These are phyloP conservation scores for Chaetomium sp. DNA, from an alignment of 2,329 filamentous ascomycete species.

Conservation along the genomic window DNA sequence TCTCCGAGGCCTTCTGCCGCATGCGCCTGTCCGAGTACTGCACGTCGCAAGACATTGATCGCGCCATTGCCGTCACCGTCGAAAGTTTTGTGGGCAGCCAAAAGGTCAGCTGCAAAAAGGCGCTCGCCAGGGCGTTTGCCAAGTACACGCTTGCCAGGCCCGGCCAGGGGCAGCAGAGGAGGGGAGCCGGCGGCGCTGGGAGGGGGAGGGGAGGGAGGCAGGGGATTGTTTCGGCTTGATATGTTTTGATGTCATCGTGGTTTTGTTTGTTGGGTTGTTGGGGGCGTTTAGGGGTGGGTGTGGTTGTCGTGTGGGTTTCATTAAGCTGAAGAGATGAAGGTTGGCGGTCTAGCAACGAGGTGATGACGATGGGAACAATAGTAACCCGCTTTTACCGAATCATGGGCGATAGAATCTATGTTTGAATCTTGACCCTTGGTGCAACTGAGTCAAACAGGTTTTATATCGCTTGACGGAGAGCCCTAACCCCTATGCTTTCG, in stretches of 20 bases:
- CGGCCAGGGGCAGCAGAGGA: constrained; percentile 28
- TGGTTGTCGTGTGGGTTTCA: neutral
- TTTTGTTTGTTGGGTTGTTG: neutral
- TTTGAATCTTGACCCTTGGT: neutral
- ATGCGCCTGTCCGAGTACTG: constrained; percentile 99
- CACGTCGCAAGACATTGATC: constrained; percentile 85
- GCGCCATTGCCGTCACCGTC: constrained; percentile 93
- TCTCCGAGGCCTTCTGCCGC: constrained; percentile 90
- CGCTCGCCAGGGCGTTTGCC: constrained; percentile 88
- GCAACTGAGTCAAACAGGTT: neutral
- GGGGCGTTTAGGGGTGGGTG: neutral
- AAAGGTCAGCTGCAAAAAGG: constrained; percentile 97
- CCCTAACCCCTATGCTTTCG: neutral
- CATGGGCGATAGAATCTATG: neutral
- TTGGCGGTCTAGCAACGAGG: neutral
- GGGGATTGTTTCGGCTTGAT: constrained; percentile 22
- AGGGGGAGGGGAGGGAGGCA: constrained; percentile 9
- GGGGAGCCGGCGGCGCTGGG: neutral
- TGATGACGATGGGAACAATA: neutral
- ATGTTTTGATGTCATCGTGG: neutral
- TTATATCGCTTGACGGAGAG: too few species aligned
- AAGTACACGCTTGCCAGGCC: constrained; percentile 76
- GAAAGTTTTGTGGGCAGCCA: constrained; percentile 95
- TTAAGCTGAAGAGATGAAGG: neutral
- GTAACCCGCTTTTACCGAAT: neutral